These are phyloP conservation scores for Brassica rapa DNA, from an alignment of 345 rosid genomes.

Conservation along the genomic window DNA sequence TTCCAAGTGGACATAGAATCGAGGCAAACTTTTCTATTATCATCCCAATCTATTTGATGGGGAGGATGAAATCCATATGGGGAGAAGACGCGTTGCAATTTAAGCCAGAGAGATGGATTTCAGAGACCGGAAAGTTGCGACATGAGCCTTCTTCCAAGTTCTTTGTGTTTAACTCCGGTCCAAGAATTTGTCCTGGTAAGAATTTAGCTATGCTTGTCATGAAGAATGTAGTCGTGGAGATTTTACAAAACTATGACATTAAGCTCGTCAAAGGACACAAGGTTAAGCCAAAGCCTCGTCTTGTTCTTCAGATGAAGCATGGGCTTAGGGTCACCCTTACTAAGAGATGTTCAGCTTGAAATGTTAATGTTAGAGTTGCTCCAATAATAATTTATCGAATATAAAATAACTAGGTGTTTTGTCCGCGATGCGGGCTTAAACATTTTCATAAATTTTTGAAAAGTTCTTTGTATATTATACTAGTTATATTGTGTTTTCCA, in stretches of 20 bases:
- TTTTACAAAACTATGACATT: not conserved
- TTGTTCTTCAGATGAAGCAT: not conserved
- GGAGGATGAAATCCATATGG: not conserved
- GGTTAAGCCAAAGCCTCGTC: not conserved
- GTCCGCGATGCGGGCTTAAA: too few species aligned
- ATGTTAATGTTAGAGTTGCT: not conserved
- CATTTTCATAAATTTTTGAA: too few species aligned
- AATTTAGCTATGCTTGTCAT: not conserved
- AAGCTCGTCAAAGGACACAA: not conserved
- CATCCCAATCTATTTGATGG: slow-evolving; percentile 10
- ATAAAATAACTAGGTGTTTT: too few species aligned
- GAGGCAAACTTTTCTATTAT: slow-evolving; percentile 5
- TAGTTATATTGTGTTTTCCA: too few species aligned
- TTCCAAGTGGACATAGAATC: slow-evolving; percentile 40
- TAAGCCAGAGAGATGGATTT: not conserved
- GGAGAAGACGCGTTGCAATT: not conserved
- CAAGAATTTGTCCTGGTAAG: not conserved
- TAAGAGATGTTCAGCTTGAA: not conserved
- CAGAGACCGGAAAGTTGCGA: not conserved
- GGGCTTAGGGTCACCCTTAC: not conserved
- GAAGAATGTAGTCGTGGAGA: not conserved
- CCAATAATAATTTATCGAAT: too few species aligned
- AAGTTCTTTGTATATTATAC: too few species aligned
- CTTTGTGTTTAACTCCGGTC: not conserved
- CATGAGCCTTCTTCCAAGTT: not conserved